These are phyloP conservation scores for Ploettnerulaceae sp. DNA, from an alignment of 2,329 filamentous ascomycete genomes.

Conservation along the genomic window DNA sequence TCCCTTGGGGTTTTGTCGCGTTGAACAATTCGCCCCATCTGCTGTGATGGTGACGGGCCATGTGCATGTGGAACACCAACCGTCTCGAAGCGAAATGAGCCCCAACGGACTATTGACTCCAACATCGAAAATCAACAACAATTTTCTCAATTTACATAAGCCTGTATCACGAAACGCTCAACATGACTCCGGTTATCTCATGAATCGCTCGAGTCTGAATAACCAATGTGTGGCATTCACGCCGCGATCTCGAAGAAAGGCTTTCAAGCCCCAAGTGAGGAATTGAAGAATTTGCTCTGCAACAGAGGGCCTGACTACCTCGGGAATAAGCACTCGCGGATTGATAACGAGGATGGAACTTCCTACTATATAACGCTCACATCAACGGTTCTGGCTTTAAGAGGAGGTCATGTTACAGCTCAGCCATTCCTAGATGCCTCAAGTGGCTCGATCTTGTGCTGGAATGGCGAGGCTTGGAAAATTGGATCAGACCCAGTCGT, in stretches of 20 bases:
- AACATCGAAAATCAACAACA: background rate
- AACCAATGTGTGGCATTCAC: conserved; percentile 58
- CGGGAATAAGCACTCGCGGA: conserved; percentile 38
- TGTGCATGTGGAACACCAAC: background rate
- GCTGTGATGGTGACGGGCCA: background rate
- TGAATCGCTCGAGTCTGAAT: background rate
- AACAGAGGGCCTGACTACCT: conserved; percentile 58
- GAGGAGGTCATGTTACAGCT: conserved; percentile 63
- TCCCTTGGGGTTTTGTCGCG: background rate
- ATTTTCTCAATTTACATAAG: background rate
- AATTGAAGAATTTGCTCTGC: conserved; percentile 43
- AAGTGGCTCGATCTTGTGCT: conserved; percentile 71
- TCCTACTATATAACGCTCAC: conserved; percentile 55
- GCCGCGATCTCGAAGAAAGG: conserved; percentile 41
- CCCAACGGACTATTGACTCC: background rate
- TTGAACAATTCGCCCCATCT: background rate
- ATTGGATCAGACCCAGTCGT: conserved; percentile 52
- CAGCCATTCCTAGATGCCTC: conserved; percentile 65
- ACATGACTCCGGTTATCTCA: background rate
- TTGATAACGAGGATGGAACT: conserved; percentile 27
- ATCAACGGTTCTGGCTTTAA: conserved; percentile 86
- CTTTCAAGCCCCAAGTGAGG: conserved; percentile 32
- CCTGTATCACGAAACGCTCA: background rate
- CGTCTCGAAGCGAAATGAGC: background rate
- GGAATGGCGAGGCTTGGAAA: conserved; percentile 97